A percentile compares a stretch with the other conserved stretches of the same genome.
These are phyloP conservation scores for Phytophthora boehmeriae DNA, from an alignment of 352 stramenopile genomes.

Conservation along the genomic window DNA sequence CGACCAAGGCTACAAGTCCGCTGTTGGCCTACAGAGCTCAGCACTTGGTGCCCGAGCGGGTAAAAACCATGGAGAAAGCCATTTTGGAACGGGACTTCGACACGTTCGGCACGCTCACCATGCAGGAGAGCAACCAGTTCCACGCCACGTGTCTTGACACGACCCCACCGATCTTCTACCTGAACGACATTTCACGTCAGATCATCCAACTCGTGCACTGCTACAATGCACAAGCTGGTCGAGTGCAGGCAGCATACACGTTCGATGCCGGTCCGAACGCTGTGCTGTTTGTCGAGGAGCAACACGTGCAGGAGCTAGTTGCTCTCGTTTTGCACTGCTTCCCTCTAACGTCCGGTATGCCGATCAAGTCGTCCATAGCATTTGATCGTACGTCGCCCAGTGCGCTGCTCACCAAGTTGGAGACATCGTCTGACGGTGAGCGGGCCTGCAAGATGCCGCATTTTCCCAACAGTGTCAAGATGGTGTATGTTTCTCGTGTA, in stretches of 20 bases:
- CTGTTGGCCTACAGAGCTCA: constrained; percentile 89
- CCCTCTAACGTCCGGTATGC: constrained; percentile 28
- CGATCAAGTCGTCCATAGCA: constrained; percentile 43
- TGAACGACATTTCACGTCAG: constrained; percentile 93
- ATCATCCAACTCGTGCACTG: constrained; percentile 91
- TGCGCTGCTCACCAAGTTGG: constrained; percentile 29
- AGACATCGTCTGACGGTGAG: constrained; percentile 8
- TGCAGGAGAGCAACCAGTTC: constrained; percentile 99
- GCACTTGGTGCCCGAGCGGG: constrained; percentile 84
- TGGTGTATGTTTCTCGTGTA: constrained; percentile 74
- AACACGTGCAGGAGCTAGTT: constrained; percentile 70
- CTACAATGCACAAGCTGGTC: constrained; percentile 89
- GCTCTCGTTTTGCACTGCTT: constrained; percentile 64
- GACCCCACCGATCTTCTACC: constrained; percentile 98
- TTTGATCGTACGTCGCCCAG: constrained; percentile 20
- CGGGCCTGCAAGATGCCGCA: constrained; percentile 27
- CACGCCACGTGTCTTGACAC: constrained; percentile 98
- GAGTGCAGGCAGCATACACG: constrained; percentile 95
- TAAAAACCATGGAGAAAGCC: constrained; percentile 90
- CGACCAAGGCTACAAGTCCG: constrained; percentile 92
- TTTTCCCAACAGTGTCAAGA: constrained; percentile 49
- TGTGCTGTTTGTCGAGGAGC: constrained; percentile 90
- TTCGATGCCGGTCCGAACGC: constrained; percentile 99
- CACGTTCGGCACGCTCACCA: constrained; percentile 96
- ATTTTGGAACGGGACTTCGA: constrained; percentile 94